Evolutionary conservation across 129 eudicot genomes (phyloP).

Genomic region (Lactuca sativa): DNA sequence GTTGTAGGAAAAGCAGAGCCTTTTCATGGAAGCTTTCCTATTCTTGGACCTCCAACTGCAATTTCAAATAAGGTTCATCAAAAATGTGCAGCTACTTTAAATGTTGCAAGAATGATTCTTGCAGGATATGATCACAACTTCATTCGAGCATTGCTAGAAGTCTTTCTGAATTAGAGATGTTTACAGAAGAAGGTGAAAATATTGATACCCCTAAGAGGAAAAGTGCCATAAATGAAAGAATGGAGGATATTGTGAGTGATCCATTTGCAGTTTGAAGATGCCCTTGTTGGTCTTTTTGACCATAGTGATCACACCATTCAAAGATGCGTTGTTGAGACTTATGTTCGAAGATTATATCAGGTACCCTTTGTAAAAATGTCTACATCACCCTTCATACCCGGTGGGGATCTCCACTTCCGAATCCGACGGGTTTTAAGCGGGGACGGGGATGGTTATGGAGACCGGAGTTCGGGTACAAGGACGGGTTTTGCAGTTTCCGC

Average conservation of each 20-base stretch:
- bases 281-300: too few species aligned
- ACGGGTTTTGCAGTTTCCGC: too few species aligned
- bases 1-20: constrained; percentile 99
- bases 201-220: too few species aligned
- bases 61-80: constrained; percentile 97
- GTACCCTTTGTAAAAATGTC: background rate
- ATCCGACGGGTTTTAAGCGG: too few species aligned
- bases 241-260: too few species aligned
- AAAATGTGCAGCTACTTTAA: constrained; percentile 90
- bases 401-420: too few species aligned
- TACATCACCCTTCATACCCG: background rate
- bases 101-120: constrained; percentile 94
- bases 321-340: constrained; percentile 93
- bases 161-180: constrained; percentile 94
- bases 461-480: too few species aligned
- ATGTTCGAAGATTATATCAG: too few species aligned
- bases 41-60: constrained; percentile 90
- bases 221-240: too few species aligned
- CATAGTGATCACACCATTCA: constrained; percentile 98
- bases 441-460: too few species aligned
- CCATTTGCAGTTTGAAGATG: too few species aligned
- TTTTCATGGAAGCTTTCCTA: constrained; percentile 79
- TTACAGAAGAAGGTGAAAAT: too few species aligned
- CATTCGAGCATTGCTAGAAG: constrained; percentile 95
- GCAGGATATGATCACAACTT: constrained; percentile 97